phyloP scores from a whole-genome alignment of 2,329 filamentous ascomycete genomes.

The Pseudocercospora crystallina region DNA sequence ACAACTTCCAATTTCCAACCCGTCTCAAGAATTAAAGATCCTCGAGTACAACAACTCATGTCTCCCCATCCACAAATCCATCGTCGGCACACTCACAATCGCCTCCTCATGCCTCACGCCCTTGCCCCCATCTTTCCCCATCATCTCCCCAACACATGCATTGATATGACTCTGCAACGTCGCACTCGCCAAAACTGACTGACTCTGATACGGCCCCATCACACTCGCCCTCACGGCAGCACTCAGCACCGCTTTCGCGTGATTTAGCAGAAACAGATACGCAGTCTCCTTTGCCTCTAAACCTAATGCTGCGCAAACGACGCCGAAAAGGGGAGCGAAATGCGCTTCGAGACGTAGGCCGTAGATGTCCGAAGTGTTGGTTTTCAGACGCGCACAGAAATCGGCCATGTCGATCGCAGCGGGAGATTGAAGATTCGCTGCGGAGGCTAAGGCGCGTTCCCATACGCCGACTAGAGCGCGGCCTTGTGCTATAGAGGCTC shows the following conservation, averaged over 20 bases:
- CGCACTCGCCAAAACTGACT: constrained; percentile 65
- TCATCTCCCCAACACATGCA: constrained; percentile 38
- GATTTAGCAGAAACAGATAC: constrained; percentile 73
- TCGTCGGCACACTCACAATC: constrained; percentile 71
- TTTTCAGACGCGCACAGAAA: constrained; percentile 27
- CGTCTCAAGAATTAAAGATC: constrained; percentile 74
- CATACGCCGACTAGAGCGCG: constrained; percentile 72
- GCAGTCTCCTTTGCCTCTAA: constrained; percentile 63
- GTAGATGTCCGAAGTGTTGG: constrained; percentile 15
- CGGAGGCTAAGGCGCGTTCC: constrained; percentile 50
- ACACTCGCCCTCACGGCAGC: constrained; percentile 75
- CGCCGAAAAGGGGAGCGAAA: constrained; percentile 69
- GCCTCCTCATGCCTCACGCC: constrained; percentile 61
- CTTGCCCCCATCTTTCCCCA: constrained; percentile 46
- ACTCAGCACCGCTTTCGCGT: constrained; percentile 73
- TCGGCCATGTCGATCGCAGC: constrained; percentile 15
- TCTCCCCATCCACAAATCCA: constrained; percentile 81
- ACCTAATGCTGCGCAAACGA: constrained; percentile 61
- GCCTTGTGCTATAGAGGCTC: constrained; percentile 74
- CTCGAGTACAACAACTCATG: constrained; percentile 82
- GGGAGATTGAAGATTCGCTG: constrained; percentile 5
- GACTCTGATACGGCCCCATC: constrained; percentile 78
- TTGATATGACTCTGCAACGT: constrained; percentile 48
- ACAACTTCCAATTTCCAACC: background rate
- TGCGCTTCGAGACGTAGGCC: constrained; percentile 53